Percentiles rank a stretch among this genome's conserved stretches.
These are phyloP conservation scores for Apiospora phragmitis DNA, from an alignment of 2,329 filamentous ascomycete genomes.

Conservation along the genomic window DNA sequence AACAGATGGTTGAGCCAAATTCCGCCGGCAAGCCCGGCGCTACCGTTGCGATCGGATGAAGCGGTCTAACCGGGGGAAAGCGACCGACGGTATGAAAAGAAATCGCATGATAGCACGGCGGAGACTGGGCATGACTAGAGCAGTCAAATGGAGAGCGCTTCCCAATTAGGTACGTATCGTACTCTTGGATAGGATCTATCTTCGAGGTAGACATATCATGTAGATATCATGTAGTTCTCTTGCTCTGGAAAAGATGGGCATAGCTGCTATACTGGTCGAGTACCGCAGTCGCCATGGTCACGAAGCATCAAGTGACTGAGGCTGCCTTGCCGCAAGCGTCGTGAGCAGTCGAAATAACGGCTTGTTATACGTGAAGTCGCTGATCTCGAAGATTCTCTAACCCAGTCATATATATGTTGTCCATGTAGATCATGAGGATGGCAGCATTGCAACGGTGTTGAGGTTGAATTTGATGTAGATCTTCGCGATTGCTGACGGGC, in stretches of 20 bases:
- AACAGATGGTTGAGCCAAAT: background rate
- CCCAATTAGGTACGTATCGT: background rate
- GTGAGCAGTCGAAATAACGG: background rate
- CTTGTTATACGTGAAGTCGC: background rate
- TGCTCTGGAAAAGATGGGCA: background rate
- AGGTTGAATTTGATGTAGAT: background rate
- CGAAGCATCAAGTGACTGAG: background rate
- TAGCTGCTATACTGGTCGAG: background rate
- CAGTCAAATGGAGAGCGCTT: background rate
- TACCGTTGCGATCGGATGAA: background rate
- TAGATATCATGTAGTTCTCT: background rate
- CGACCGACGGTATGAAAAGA: background rate
- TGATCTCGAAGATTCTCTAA: background rate
- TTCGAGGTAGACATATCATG: background rate
- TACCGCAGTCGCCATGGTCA: background rate
- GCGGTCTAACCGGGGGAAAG: background rate
- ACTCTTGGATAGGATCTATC: background rate
- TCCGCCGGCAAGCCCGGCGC: background rate
- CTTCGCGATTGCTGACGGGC: background rate
- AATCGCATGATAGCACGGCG: background rate
- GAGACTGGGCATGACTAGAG: background rate
- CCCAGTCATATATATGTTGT: background rate
- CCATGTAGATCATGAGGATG: background rate
- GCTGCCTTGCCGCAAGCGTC: background rate
- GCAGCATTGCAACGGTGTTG: background rate